Evolutionary conservation across 2,329 filamentous ascomycete genomes (phyloP), one percentile per base, ranked within the genome.

Genomic region (Pyrenophora tritici-repentis): DNA sequence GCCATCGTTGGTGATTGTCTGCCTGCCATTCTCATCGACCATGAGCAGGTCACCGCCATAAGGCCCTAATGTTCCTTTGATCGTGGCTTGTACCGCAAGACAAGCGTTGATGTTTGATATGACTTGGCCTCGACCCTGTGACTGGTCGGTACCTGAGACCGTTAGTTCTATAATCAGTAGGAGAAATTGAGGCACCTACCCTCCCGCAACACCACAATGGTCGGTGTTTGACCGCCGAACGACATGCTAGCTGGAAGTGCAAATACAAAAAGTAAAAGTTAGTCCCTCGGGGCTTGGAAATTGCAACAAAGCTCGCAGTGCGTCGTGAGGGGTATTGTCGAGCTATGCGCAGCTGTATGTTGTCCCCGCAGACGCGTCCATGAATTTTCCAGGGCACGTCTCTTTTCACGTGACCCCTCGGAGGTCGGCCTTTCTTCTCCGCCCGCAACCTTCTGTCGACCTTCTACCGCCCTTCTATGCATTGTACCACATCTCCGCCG

Each of bases 21-120:
- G 91, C 76, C 80, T 87, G 75, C 94, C 94, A 81, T 97, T 97
- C 76, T 86, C 87, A 77, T 97, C 94, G 49, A 97, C 93, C 78
- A 99, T 87, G 74, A 99, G 83, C 73, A 97, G 79, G 78, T 99
- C 94, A 70, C 94, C 94, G 73, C 94, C 94, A 78, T 97, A 99
- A 29, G 94, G 94, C 34, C 94, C 94, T 31, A 99, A 83, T 16
- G 94, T 99, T 68, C 89, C 90, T 80, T 96, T 95, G 79, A 99
- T 93, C 53, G 93, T 97, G 42, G 87, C 84, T 79, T 99, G 94
- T 34, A 99, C 92, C 18, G 94, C 93, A 67, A 97, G 82, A 76
- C 94, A 99, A 63, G 94, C 94, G 80, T 96, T 97, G 80, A 99
- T 97, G 78, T 99, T 99, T 68, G 93, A 95, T 68, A 99, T 79